Conservation (phyloP, 2,329 filamentous ascomycete species). For the Hypomyces rosellus region DNA sequence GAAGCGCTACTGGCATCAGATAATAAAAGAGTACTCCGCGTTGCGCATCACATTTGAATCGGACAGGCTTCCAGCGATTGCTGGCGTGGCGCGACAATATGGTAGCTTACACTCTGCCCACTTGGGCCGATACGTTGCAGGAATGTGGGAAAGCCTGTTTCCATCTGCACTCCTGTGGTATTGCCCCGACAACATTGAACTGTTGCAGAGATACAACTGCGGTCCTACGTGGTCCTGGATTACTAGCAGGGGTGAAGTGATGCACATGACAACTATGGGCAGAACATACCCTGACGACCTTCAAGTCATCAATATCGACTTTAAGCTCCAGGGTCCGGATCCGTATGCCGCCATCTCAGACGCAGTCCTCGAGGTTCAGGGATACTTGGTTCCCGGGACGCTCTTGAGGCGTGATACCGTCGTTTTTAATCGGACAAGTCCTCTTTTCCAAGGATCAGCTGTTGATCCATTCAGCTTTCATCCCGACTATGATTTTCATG, state of each 20-base stretch:
- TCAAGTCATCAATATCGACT: background rate
- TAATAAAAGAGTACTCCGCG: conserved; percentile 8
- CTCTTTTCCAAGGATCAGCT: background rate
- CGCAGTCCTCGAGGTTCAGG: conserved; percentile 2
- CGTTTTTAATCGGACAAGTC: background rate
- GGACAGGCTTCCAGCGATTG: conserved; percentile 8
- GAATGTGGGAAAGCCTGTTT: conserved; percentile 6
- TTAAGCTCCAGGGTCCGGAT: conserved; percentile 7
- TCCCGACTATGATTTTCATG: conserved; percentile 1
- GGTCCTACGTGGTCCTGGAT: conserved; percentile 11
- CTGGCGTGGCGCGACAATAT: conserved; percentile 9
- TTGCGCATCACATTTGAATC: conserved; percentile 8
- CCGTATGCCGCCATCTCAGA: conserved; percentile 1
- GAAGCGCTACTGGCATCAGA: conserved; percentile 7
- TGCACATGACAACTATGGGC: background rate
- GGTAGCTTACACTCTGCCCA: conserved; percentile 2
- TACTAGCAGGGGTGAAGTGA: background rate
- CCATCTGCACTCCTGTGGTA: conserved; percentile 9
- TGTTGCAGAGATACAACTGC: background rate
- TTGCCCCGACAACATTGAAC: background rate
- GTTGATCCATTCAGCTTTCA: background rate
- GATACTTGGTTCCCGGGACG: background rate
- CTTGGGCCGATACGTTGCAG: conserved; percentile 9
- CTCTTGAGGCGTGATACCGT: background rate
- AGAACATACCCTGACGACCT: conserved; percentile 6